Base-by-base conservation (phyloP, 345 rosid genomes). In the Theobroma cacao region DNA sequence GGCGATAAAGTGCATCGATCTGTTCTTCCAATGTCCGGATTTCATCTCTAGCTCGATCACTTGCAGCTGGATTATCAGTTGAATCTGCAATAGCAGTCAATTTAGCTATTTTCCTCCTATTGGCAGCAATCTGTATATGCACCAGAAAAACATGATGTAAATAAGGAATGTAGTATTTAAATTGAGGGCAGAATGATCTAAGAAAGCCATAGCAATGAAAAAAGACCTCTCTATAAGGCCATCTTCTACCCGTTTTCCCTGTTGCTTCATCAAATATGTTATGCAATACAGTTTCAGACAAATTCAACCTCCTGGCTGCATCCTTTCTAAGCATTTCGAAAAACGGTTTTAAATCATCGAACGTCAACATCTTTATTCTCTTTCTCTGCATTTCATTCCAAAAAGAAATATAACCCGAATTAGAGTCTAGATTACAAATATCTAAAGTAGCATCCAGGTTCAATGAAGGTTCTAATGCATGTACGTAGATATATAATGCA, bases 171-270 rank as follows among this genome's bases (percentile, higher is more conserved):
- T 20, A 9, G 28, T 4, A 45, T 47, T 0, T 4, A 18, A 60
- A 26, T 26, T n/a, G 0, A 26, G 40, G 12, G 47, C 13, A 41
- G 36, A 2, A 20, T 4, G 31, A 45, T 59, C 22, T 10, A 30
- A 50, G 36, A 26, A 17, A 22, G 33, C 5, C 33, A 40, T 12
- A 5, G 53, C 47, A 14, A 41, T 8, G 0, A 34, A 60, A 30
- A 8, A 60, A 28, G 5, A 92, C 97, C 93, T 88, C 89, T 75
- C 95, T 80, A 26, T 87, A 71, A 1, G 92, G 95, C 95, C 97
- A 92, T 15, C 97, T 72, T 53, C n/a, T n/a, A n/a, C 10, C 20
- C 4, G n/a, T n/a, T 20, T 81, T 5, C 1, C 13, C 85, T 85
- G 2, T 45, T 77, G 77, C 65, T 77, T 17, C 90, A 74, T 77